These are phyloP conservation scores for Licmophora abbreviata DNA, from an alignment of 108 stramenopile species.

Conservation along the genomic window DNA sequence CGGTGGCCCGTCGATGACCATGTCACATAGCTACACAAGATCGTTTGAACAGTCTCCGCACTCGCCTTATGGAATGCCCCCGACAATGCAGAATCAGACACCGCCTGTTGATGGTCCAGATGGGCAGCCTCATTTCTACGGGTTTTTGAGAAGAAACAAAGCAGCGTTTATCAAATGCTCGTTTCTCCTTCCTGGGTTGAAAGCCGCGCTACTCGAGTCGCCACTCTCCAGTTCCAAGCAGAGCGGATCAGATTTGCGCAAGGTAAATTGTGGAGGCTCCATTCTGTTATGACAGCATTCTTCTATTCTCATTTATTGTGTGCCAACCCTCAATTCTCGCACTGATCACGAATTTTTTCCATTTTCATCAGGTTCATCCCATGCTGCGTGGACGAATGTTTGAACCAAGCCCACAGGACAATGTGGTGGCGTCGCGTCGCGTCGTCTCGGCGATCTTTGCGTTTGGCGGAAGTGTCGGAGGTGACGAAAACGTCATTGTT, in stretches of 20 bases:
- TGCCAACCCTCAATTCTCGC: no score
- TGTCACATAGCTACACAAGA: not conserved
- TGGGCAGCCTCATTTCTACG: conserved; percentile 28
- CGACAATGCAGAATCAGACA: conserved; percentile 1
- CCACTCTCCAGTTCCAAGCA: not conserved
- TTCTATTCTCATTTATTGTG: no score
- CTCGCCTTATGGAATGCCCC: conserved; percentile 4
- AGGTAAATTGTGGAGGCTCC: no score
- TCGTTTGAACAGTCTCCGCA: conserved; percentile 1
- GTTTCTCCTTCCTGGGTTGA: conserved; percentile 67
- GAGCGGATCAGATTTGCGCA: no score
- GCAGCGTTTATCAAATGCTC: conserved; percentile 46
- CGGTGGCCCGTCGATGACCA: conserved; percentile 2
- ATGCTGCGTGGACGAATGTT: not conserved
- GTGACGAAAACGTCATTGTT: no score
- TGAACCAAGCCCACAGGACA: conserved; percentile 29
- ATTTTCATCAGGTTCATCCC: not conserved
- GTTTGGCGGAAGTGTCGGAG: conserved; percentile 44
- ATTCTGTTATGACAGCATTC: no score
- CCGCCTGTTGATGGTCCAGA: conserved; percentile 2
- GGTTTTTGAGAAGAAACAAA: conserved; percentile 36
- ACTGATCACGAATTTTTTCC: no score
- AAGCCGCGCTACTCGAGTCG: conserved; percentile 26
- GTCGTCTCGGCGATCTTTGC: conserved; percentile 70
- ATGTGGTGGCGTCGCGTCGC: conserved; percentile 43